Percentiles rank a stretch among this genome's conserved stretches.
Evolutionary conservation across 257 asterid genomes (phyloP).

Genomic region (Galeopsis tetrahit): DNA sequence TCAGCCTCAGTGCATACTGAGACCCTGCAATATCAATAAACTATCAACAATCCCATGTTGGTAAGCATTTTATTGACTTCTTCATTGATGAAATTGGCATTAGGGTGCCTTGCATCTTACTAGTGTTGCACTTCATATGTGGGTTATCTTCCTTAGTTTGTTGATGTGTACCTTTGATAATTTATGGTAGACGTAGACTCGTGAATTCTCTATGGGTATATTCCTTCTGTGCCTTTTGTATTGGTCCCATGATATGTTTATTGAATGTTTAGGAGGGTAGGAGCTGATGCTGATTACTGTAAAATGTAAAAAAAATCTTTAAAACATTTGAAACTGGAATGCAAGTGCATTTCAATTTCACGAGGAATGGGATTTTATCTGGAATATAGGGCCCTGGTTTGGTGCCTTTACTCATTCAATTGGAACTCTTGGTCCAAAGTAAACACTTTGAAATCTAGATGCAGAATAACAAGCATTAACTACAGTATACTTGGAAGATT

Average conservation of each 20-base stretch:
- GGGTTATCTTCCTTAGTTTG: slow-evolving; percentile 3
- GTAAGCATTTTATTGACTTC: slow-evolving; percentile 42
- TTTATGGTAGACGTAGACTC: slow-evolving; percentile 1
- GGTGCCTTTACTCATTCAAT: slow-evolving; percentile 5
- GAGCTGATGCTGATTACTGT: neutral
- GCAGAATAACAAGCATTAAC: slow-evolving; percentile 3
- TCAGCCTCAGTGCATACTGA: slow-evolving; percentile 62
- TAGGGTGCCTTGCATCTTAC: slow-evolving; percentile 1
- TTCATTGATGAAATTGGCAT: slow-evolving; percentile 1
- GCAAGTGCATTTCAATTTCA: neutral
- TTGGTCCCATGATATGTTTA: neutral
- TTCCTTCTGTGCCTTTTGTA: neutral
- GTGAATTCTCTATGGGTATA: neutral
- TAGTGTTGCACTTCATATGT: neutral
- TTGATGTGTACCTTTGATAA: slow-evolving; percentile 12
- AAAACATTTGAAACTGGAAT: neutral
- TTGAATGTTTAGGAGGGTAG: neutral
- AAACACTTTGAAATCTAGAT: neutral
- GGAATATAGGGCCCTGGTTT: neutral
- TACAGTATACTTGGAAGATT: neutral
- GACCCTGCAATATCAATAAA: slow-evolving; percentile 49
- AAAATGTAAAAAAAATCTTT: neutral
- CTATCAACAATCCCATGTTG: slow-evolving; percentile 43
- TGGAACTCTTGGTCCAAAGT: neutral
- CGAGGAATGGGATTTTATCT: slow-evolving; percentile 7